phyloP scores from a whole-genome alignment of 2,329 filamentous ascomycete genomes.

The Didymosphaeria variabile region DNA sequence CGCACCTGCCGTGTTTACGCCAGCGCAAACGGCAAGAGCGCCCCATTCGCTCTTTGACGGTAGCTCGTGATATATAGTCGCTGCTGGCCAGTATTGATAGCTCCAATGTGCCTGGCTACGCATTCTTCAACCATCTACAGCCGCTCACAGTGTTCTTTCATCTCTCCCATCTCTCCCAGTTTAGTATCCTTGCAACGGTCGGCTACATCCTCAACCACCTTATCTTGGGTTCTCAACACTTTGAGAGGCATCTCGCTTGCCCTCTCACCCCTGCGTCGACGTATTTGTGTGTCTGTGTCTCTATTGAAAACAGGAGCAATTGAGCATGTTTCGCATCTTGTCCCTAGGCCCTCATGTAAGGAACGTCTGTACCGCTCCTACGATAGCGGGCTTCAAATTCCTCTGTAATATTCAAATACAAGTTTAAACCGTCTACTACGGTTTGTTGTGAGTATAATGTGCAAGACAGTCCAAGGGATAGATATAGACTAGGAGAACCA shows the following conservation, averaged over 20 bases:
- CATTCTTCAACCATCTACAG: neutral
- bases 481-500: too few species aligned
- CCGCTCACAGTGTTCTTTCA: too few species aligned
- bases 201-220: too few species aligned
- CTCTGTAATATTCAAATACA: neutral
- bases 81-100: neutral
- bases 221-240: too few species aligned
- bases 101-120: neutral
- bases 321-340: neutral
- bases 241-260: neutral
- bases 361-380: neutral
- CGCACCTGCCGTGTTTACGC: neutral
- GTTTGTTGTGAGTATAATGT: neutral
- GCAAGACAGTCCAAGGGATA: neutral
- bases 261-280: neutral
- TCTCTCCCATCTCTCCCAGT: too few species aligned
- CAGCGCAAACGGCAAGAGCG: constrained; percentile 1
- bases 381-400: neutral
- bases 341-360: neutral
- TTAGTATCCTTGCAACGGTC: too few species aligned
- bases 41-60: too few species aligned
- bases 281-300: neutral
- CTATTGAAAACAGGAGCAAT: neutral
- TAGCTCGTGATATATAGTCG: neutral
- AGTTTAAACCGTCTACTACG: neutral